Evolutionary conservation across 1,284 basidiomycete genomes (phyloP), one percentile per base, ranked within the genome.

Genomic region (Ustanciosporium gigantosporum): DNA sequence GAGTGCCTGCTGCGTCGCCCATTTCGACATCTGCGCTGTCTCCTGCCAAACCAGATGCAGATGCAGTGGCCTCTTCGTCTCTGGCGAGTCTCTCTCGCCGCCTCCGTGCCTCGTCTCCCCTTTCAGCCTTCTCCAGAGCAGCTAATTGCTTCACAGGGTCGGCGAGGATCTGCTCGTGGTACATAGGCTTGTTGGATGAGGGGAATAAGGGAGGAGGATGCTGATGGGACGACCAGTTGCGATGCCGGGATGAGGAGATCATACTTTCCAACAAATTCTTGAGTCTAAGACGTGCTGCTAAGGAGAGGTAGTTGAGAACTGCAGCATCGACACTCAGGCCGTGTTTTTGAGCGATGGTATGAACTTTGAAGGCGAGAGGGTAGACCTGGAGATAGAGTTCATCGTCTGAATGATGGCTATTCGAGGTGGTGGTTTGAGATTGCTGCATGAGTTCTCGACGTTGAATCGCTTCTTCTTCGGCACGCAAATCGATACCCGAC

Each of bases 191-290:
- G 11, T 36, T 46, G 4, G 61, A 43, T 19, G 60, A 47, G 17
- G 53, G 42, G 27, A 43, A 59, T 21, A 68, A 19, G 4, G 73
- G 70, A 14, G 74, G 70, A 13, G 55, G 44, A 17, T 74, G 69
- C 22, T 72, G 65, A 41, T 74, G 68, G 9, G 71, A 61, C 5
- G 70, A 66, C 74, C 74, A 76, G 41, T 55, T 59, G 15, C 75
- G 69, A 39, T 77, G 75, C 4, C 75, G 59, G 5, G 72, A 70
- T 6, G 69, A 56, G 13, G 59, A 52, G 22, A 77, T 59, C 75
- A 77, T 77, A 27, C 40, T 41, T 36, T 76, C 75, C 29, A 75
- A 48, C 16, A 77, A 47, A 40, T 74, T 76, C 29, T 73, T 71
- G 51, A 76, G 55, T 3, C 75, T 49, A 17, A 60, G 66, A 23